Evolutionary conservation across 345 rosid genomes (phyloP).

Genomic region (Arabidopsis suecica): DNA sequence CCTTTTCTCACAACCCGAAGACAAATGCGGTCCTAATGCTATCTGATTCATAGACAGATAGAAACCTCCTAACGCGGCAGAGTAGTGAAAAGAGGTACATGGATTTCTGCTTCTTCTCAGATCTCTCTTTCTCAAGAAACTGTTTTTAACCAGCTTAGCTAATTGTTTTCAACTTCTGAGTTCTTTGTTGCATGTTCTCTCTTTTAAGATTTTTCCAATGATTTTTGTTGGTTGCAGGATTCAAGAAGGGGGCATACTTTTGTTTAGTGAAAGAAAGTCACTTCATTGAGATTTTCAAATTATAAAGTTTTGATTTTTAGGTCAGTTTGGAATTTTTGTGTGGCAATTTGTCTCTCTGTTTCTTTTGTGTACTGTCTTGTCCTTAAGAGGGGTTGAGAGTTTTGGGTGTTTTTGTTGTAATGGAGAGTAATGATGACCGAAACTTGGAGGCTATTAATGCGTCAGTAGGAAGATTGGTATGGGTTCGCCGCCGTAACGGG

Average conservation of each 20-base stretch:
- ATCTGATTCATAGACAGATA: neutral
- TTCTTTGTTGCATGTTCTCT: slow-evolving; percentile 44
- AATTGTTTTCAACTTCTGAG: neutral
- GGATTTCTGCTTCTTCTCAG: slow-evolving; percentile 43
- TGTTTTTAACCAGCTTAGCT: slow-evolving; percentile 21
- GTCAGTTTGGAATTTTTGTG: slow-evolving; percentile 25
- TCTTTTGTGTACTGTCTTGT: slow-evolving; percentile 20
- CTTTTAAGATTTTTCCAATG: slow-evolving; percentile 19
- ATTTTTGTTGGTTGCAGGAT: slow-evolving; percentile 35
- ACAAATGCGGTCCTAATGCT: slow-evolving; percentile 29
- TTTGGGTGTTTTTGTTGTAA: slow-evolving; percentile 43
- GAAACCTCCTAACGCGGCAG: slow-evolving; percentile 24
- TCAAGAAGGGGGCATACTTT: slow-evolving; percentile 32
- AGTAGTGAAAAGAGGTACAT: slow-evolving; percentile 30
- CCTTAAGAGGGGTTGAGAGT: slow-evolving; percentile 29
- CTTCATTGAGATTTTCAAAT: slow-evolving; percentile 35
- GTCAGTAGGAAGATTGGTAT: slow-evolving; percentile 89
- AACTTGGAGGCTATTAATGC: slow-evolving; percentile 68
- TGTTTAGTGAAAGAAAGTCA: slow-evolving; percentile 34
- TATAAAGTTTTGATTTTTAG: slow-evolving; percentile 35
- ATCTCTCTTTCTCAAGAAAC: slow-evolving; percentile 40
- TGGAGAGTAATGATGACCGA: slow-evolving; percentile 78
- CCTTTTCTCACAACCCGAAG: neutral
- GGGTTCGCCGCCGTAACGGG: slow-evolving; percentile 98
- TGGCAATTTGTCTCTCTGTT: slow-evolving; percentile 12